Conservation (phyloP, 441 rosid species). For the Aleurites moluccanus region DNA sequence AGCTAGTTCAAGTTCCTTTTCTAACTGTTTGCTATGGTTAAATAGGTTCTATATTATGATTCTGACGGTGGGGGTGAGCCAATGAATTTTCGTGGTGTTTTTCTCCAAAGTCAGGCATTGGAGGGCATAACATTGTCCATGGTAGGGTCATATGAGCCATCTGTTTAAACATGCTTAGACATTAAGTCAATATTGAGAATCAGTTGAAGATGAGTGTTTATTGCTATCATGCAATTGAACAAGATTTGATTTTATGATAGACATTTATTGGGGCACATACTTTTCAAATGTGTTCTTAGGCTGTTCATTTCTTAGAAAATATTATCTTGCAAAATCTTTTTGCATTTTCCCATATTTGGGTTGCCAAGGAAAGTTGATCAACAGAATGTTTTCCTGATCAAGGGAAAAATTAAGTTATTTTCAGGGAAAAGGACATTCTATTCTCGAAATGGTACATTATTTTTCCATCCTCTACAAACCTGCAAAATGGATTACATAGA, state of each 20-base stretch:
- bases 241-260: neutral
- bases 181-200: neutral
- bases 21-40: constrained; percentile 20
- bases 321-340: neutral
- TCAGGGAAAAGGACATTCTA: neutral
- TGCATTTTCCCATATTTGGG: neutral
- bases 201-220: constrained; percentile 10
- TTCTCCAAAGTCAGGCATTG: constrained; percentile 95
- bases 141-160: constrained; percentile 48
- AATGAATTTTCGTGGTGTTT: constrained; percentile 84
- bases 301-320: neutral
- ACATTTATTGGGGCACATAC: neutral
- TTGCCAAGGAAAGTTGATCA: neutral
- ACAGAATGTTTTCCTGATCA: neutral
- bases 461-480: neutral
- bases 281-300: neutral
- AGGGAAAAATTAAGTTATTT: neutral
- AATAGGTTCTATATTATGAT: constrained; percentile 85
- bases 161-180: constrained; percentile 14
- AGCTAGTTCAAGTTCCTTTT: neutral
- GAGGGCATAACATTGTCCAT: constrained; percentile 86
- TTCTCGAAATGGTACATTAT: neutral
- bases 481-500: neutral
- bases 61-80: constrained; percentile 82
- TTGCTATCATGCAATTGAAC: neutral